Conservation (phyloP, 495 filamentous ascomycete species). For the Talaromyces trachyspermus region DNA sequence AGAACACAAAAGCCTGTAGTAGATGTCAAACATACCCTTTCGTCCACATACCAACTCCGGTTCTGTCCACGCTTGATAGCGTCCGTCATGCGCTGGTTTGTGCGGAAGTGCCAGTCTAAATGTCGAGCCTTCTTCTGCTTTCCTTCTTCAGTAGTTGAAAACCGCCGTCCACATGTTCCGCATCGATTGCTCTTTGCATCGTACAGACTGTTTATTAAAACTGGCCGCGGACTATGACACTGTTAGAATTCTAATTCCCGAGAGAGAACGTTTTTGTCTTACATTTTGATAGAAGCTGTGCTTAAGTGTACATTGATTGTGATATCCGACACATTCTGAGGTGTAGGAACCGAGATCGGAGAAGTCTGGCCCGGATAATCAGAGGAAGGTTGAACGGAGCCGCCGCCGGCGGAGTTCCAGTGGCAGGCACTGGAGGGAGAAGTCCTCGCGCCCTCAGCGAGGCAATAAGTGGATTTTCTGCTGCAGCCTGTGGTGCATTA, state of each 20-base stretch:
- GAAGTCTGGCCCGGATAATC: slow-evolving; percentile 31
- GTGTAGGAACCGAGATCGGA: slow-evolving; percentile 15
- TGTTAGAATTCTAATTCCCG: slow-evolving; percentile 14
- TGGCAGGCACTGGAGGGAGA: slow-evolving; percentile 22
- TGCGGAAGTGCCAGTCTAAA: slow-evolving; percentile 96
- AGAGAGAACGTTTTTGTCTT: slow-evolving; percentile 21
- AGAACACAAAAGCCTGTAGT: not conserved
- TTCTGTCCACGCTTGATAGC: slow-evolving; percentile 74
- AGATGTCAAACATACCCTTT: slow-evolving; percentile 70
- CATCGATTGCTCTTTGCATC: slow-evolving; percentile 77
- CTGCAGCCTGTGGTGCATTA: slow-evolving; percentile 24
- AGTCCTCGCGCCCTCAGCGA: slow-evolving; percentile 41
- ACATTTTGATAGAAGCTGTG: slow-evolving; percentile 72
- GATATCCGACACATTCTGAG: slow-evolving; percentile 20
- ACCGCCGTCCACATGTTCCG: slow-evolving; percentile 84
- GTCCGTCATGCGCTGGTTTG: slow-evolving; percentile 82
- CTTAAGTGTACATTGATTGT: slow-evolving; percentile 60
- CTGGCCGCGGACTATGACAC: slow-evolving; percentile 58
- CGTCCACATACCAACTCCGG: slow-evolving; percentile 88
- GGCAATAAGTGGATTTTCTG: slow-evolving; percentile 41
- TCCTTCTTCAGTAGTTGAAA: slow-evolving; percentile 67
- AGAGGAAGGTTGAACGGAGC: slow-evolving; percentile 27
- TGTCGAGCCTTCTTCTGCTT: slow-evolving; percentile 82
- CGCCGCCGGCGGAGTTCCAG: slow-evolving; percentile 9
- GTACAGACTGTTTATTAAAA: slow-evolving; percentile 66